Percentiles rank a stretch among this genome's conserved stretches.
phyloP scores from a whole-genome alignment of 2,329 filamentous ascomycete species.

The Pestalotiopsis sp. region DNA sequence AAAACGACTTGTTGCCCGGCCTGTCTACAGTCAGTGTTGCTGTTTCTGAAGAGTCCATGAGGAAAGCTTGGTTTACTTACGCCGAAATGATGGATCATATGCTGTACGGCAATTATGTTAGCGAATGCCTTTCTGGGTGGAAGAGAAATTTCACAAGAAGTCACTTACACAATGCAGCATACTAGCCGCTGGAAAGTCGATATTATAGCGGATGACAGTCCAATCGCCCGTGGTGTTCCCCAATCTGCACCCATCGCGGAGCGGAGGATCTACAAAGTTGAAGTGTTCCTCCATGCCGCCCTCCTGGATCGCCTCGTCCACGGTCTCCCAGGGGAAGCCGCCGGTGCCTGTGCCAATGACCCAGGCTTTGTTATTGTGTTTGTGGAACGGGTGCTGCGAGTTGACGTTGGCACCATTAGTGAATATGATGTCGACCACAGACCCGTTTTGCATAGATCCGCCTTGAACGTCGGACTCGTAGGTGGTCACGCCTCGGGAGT shows the following conservation, averaged over 20 bases:
- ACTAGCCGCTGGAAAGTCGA: slow-evolving; percentile 17
- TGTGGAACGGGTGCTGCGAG: slow-evolving; percentile 27
- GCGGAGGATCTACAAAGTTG: slow-evolving; percentile 29
- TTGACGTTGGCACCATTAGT: slow-evolving; percentile 22
- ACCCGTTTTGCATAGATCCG: slow-evolving; percentile 20
- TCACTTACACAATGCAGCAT: slow-evolving; percentile 22
- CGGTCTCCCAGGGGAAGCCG: slow-evolving; percentile 23
- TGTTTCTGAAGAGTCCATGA: not conserved
- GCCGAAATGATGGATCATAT: slow-evolving; percentile 8
- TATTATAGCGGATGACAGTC: slow-evolving; percentile 18
- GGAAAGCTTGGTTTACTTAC: slow-evolving; percentile 12
- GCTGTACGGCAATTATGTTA: no score
- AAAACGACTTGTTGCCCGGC: slow-evolving; percentile 19
- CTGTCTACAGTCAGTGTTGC: slow-evolving; percentile 2
- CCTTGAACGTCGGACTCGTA: slow-evolving; percentile 13
- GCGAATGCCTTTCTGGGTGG: no score
- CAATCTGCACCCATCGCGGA: slow-evolving; percentile 17
- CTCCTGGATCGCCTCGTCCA: slow-evolving; percentile 42
- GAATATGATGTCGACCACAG: slow-evolving; percentile 27
- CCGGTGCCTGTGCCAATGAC: slow-evolving; percentile 26
- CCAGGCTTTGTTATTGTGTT: slow-evolving; percentile 28
- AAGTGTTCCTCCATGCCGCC: slow-evolving; percentile 47
- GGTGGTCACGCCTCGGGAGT: slow-evolving; percentile 17
- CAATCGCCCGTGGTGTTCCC: slow-evolving; percentile 16
- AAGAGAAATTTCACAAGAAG: no score